These are phyloP conservation scores for Epichloe bromicola DNA, from an alignment of 2,329 filamentous ascomycete species.

Conservation along the genomic window DNA sequence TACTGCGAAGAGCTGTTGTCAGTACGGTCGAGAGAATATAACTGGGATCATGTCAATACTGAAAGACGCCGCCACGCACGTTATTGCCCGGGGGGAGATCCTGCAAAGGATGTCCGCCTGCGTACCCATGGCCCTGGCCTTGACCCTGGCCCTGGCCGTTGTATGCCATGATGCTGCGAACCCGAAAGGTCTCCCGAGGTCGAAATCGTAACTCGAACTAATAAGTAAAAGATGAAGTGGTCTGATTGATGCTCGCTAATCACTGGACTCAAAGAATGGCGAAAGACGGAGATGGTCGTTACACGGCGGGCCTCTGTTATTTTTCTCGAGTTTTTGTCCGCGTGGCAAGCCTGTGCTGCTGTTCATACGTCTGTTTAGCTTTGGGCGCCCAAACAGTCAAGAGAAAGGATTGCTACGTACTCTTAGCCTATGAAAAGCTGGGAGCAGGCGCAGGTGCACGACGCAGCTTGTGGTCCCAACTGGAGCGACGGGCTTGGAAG, in stretches of 20 bases:
- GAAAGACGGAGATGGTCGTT: not conserved
- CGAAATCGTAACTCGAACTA: conserved; percentile 4
- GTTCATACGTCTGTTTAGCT: not conserved
- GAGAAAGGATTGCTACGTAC: not conserved
- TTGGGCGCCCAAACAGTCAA: not conserved
- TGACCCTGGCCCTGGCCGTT: conserved; percentile 43
- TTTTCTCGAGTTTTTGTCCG: not conserved
- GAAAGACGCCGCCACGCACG: conserved; percentile 32
- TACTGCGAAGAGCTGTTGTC: conserved; percentile 23
- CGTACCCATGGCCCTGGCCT: conserved; percentile 39
- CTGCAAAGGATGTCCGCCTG: conserved; percentile 49
- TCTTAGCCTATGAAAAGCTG: not conserved
- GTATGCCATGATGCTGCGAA: conserved; percentile 38
- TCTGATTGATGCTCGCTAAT: not conserved
- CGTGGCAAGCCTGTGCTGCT: not conserved
- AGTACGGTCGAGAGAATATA: not conserved
- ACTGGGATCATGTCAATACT: conserved; percentile 1
- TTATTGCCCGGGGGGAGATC: conserved; percentile 50
- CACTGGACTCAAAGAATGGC: not conserved
- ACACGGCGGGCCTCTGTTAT: not conserved
- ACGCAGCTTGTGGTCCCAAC: not conserved
- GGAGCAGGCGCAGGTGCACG: not conserved
- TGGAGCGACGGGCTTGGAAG: conserved; percentile 1
- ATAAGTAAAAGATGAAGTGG: not conserved
- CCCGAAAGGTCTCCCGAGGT: conserved; percentile 10